Evolutionary conservation across 1,284 basidiomycete genomes (phyloP).

Genomic region (Polyporus tsugae): DNA sequence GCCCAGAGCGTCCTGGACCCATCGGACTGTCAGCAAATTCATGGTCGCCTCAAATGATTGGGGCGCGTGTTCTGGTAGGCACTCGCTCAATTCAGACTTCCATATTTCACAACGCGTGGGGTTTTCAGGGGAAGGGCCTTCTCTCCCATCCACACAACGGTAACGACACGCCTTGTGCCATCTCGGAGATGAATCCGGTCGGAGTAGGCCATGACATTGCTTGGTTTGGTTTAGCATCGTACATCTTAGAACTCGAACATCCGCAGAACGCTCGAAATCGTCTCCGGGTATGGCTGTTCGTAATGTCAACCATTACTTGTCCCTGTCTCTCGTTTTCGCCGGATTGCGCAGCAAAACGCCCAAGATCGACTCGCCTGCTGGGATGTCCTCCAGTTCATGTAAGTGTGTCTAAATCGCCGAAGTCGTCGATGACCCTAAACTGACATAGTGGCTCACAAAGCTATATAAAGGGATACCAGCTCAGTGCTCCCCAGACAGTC

Average conservation of each 20-base stretch:
- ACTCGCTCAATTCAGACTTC: slow-evolving; percentile 1
- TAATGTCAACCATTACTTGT: slow-evolving; percentile 19
- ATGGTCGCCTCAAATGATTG: slow-evolving; percentile 7
- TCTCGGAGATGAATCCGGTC: slow-evolving; percentile 13
- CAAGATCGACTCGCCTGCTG: slow-evolving; percentile 26
- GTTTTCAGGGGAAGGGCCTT: slow-evolving; percentile 4
- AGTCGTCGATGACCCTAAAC: slow-evolving; percentile 25
- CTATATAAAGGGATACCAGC: slow-evolving; percentile 25
- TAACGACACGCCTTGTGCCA: background rate
- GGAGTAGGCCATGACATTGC: background rate
- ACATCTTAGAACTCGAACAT: background rate
- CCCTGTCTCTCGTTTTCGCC: slow-evolving; percentile 21
- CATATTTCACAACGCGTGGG: slow-evolving; percentile 10
- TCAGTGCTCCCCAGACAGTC: slow-evolving; percentile 5
- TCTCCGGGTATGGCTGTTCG: slow-evolving; percentile 16
- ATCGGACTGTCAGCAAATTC: background rate
- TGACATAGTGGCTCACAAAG: slow-evolving; percentile 18
- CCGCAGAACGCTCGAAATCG: slow-evolving; percentile 17
- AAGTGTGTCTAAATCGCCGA: slow-evolving; percentile 21
- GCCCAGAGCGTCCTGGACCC: slow-evolving; percentile 29
- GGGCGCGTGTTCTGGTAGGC: slow-evolving; percentile 9
- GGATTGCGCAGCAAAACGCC: slow-evolving; percentile 26
- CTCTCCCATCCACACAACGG: slow-evolving; percentile 4
- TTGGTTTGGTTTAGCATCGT: slow-evolving; percentile 9
- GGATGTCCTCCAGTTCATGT: slow-evolving; percentile 23